Evolutionary conservation across 140 eudicot genomes (phyloP), one percentile per base, ranked within the genome.

Genomic region (Senecio squalidus): DNA sequence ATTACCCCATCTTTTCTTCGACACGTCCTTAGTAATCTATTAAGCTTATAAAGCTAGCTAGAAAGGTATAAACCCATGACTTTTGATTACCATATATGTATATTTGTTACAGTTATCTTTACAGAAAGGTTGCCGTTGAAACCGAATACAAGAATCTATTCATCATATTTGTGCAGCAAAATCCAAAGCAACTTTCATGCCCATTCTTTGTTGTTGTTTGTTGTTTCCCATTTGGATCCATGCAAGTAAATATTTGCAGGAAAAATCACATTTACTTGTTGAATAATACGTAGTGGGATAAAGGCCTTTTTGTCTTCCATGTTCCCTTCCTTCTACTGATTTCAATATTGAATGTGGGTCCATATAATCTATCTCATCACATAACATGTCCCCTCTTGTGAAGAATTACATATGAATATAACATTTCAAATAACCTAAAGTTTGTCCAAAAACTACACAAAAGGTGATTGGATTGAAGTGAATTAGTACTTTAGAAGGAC

Each of bases 241-340:
- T 55, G 61, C 60, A 64, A 33, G 77, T 65, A 72, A 63, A 62
- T 34, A 30, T 24, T 47, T 45, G 66, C 66, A 55, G 62, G 23
- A 52, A 64, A 55, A 40, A 53, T 23, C 44, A 64, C 60, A 64
- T 41, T 70, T 29, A 54, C 65, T 45, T 48, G 24, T 62, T 62
- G 52, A 43, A 61, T 70, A 70, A 70, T 53, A 50, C 40, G 70
- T 62, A 53, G 44, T 72, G 77, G 77, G 77, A 29, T 72, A 72
- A 64, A 64, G 55, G 47, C 31, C 11, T 52, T 31, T 28, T 14
- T 72, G 72, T 36, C 72, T 45, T 64, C 74, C 72, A 72, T 72
- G 77, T 72, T 65, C 54, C 67, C 62, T 14, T 24, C 15, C 27
- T 38, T 44, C 41, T 39, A 55, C 48, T 2, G 2, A 18, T 24